These are phyloP conservation scores for Suhomyces canberraensis DNA, from an alignment of 805 yeast species.

Conservation along the genomic window DNA sequence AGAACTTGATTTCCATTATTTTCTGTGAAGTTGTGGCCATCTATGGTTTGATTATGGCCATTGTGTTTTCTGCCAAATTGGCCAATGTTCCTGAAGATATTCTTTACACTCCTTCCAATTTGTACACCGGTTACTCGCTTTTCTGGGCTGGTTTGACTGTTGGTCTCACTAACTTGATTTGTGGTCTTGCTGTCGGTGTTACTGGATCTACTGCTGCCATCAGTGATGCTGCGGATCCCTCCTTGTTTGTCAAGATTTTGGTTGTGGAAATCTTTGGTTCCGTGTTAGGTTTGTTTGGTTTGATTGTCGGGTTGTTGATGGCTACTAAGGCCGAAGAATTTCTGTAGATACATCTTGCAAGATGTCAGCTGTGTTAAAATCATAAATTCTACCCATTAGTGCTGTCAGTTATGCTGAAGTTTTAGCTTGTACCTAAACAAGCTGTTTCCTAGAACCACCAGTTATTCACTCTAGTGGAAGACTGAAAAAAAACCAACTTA, in stretches of 20 bases:
- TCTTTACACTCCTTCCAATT: slow-evolving; percentile 73
- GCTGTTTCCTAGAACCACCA: too few species aligned
- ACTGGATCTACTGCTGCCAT: slow-evolving; percentile 99
- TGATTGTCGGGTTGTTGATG: slow-evolving; percentile 95
- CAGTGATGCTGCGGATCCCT: slow-evolving; percentile 95
- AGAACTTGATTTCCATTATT: slow-evolving; percentile 92
- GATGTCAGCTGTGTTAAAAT: too few species aligned
- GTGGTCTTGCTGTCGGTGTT: slow-evolving; percentile 96
- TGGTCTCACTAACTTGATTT: slow-evolving; percentile 86
- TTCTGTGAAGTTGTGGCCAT: slow-evolving; percentile 99
- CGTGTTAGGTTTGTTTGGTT: slow-evolving; percentile 90
- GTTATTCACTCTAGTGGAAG: too few species aligned
- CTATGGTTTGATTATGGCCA: slow-evolving; percentile 95
- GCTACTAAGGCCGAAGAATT: slow-evolving; percentile 93
- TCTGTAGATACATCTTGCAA: too few species aligned
- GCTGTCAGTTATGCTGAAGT: too few species aligned
- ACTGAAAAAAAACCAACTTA: too few species aligned
- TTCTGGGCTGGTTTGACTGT: slow-evolving; percentile 99
- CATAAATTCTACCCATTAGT: too few species aligned
- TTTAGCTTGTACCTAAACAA: too few species aligned
- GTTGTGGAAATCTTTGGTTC: slow-evolving; percentile 98
- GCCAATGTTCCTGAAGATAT: slow-evolving; percentile 61
- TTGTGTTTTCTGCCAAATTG: slow-evolving; percentile 91
- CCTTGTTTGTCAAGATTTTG: slow-evolving; percentile 90
- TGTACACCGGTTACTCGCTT: slow-evolving; percentile 91